phyloP scores from a whole-genome alignment of 108 stramenopile genomes.

The Asterionellopsis glacialis region DNA sequence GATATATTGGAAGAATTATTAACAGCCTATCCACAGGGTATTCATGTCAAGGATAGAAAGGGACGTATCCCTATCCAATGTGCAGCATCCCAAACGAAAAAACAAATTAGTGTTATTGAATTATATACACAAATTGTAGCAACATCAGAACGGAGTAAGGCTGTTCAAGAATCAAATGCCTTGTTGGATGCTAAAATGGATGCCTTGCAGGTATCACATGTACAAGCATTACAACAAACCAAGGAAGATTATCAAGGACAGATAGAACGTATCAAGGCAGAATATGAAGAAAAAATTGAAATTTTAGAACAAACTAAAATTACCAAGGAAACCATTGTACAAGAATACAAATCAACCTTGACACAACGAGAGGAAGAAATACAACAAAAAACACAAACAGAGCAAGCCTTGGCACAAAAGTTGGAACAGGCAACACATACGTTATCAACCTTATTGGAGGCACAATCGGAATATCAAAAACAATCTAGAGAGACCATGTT shows the following conservation, averaged over 20 bases:
- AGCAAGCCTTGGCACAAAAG: slow-evolving; percentile 13
- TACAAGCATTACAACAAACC: slow-evolving; percentile 14
- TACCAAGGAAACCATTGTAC: slow-evolving; percentile 9
- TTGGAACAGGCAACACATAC: slow-evolving; percentile 3
- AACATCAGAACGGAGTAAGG: slow-evolving; percentile 20
- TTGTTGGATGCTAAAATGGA: slow-evolving; percentile 18
- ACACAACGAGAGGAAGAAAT: not conserved
- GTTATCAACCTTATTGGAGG: slow-evolving; percentile 4
- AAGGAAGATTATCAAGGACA: slow-evolving; percentile 17
- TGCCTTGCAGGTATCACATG: slow-evolving; percentile 27
- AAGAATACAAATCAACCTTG: slow-evolving; percentile 3
- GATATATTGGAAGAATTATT: slow-evolving; percentile 55
- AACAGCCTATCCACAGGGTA: slow-evolving; percentile 65
- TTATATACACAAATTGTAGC: slow-evolving; percentile 42
- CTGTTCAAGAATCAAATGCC: slow-evolving; percentile 14
- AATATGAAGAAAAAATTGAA: not conserved
- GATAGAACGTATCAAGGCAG: slow-evolving; percentile 9
- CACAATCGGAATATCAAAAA: not conserved
- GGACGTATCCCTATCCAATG: slow-evolving; percentile 62
- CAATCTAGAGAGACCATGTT: not conserved
- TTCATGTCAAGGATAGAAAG: slow-evolving; percentile 72
- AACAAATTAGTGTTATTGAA: slow-evolving; percentile 30
- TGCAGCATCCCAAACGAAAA: slow-evolving; percentile 20
- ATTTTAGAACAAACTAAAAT: not conserved
- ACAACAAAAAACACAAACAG: not conserved